Evolutionary conservation across 2,329 filamentous ascomycete genomes (phyloP).

Genomic region (Endothia cerciana): DNA sequence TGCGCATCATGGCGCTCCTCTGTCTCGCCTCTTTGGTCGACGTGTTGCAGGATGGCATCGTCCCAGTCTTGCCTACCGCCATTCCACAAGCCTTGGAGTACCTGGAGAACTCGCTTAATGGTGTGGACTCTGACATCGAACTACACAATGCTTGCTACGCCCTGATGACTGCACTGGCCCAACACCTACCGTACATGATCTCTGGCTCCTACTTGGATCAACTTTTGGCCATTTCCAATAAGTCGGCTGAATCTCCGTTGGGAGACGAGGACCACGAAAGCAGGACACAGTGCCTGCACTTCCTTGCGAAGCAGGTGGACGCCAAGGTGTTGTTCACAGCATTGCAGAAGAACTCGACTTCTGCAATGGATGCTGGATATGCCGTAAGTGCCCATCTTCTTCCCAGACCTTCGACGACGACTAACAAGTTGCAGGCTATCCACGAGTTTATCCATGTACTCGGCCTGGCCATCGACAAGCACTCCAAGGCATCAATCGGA

Average conservation of each 20-base stretch:
- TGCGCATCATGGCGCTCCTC: slow-evolving; percentile 82
- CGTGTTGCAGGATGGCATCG: slow-evolving; percentile 82
- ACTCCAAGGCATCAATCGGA: slow-evolving; percentile 76
- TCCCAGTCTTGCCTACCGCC: slow-evolving; percentile 78
- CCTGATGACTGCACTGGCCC: slow-evolving; percentile 77
- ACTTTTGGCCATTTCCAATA: slow-evolving; percentile 72
- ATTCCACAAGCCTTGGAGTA: slow-evolving; percentile 74
- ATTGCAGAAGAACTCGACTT: slow-evolving; percentile 72
- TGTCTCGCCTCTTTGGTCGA: slow-evolving; percentile 90
- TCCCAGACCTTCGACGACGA: background rate
- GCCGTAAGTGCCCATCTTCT: slow-evolving; percentile 51
- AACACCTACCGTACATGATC: slow-evolving; percentile 88
- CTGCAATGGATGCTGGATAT: slow-evolving; percentile 65
- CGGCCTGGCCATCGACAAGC: slow-evolving; percentile 72
- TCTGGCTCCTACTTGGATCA: slow-evolving; percentile 74
- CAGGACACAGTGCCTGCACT: slow-evolving; percentile 70
- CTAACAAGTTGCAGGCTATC: slow-evolving; percentile 57
- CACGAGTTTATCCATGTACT: slow-evolving; percentile 73
- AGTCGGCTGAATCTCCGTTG: slow-evolving; percentile 67
- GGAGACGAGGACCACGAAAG: slow-evolving; percentile 66
- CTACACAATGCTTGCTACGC: slow-evolving; percentile 83
- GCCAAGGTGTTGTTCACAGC: slow-evolving; percentile 76
- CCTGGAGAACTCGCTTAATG: slow-evolving; percentile 64
- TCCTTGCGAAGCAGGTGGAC: slow-evolving; percentile 78
- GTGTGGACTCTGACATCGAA: slow-evolving; percentile 58